Percentiles rank a stretch among this genome's conserved stretches.
Conservation (phyloP, 352 stramenopile genomes). For the Globisporangium sylvaticum region DNA sequence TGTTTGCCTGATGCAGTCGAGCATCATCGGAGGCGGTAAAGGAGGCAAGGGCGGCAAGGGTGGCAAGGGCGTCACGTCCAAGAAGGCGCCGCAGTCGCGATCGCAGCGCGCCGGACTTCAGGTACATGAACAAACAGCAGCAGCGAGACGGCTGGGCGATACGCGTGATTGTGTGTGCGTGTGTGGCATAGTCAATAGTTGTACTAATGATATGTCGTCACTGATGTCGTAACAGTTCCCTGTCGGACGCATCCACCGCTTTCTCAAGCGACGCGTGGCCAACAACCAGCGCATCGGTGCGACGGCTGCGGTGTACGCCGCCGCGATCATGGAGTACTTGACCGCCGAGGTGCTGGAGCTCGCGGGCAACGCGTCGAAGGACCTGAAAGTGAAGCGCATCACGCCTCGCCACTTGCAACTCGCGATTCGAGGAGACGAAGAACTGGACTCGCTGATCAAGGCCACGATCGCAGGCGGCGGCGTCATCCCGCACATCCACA, state of each 20-base stretch:
- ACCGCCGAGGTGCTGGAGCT: slow-evolving; percentile 99
- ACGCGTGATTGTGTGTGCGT: not conserved
- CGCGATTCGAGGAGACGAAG: slow-evolving; percentile 99
- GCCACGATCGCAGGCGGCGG: slow-evolving; percentile 99
- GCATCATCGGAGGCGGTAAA: slow-evolving; percentile 91
- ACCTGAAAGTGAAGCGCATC: slow-evolving; percentile 98
- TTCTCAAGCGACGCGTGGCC: slow-evolving; percentile 98
- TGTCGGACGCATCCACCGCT: slow-evolving; percentile 99
- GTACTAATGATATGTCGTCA: slow-evolving; percentile 4
- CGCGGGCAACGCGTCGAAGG: slow-evolving; percentile 96
- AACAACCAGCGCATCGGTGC: slow-evolving; percentile 98
- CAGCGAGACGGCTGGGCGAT: not conserved
- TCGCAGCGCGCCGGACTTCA: slow-evolving; percentile 97
- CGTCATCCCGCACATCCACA: slow-evolving; percentile 99
- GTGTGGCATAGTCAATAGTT: not conserved
- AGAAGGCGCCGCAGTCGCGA: slow-evolving; percentile 98
- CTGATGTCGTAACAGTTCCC: slow-evolving; percentile 88
- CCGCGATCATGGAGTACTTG: slow-evolving; percentile 99
- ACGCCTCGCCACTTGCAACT: slow-evolving; percentile 99
- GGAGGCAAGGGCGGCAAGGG: slow-evolving; percentile 98
- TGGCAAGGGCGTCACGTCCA: slow-evolving; percentile 97
- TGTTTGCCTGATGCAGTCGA: slow-evolving; percentile 35
- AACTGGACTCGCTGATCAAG: slow-evolving; percentile 99
- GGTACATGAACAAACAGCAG: slow-evolving; percentile 34
- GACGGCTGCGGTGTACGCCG: slow-evolving; percentile 99